Conservation (phyloP, 768 basidiomycete genomes). For the Boletus speciosus region DNA sequence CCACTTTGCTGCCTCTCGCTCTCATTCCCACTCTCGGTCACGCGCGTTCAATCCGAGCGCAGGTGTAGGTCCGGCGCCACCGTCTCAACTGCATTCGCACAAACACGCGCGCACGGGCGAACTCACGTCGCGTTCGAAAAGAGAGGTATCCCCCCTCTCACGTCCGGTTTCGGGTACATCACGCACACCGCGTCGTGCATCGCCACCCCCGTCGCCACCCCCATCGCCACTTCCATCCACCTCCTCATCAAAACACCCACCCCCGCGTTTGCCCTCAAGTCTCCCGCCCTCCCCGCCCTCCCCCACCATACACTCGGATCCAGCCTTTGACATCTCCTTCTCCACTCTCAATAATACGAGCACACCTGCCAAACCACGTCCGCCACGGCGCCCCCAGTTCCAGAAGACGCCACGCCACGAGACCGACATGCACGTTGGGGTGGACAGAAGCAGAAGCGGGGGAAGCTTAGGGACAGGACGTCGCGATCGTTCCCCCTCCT, state of each 20-base stretch:
- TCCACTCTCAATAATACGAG: constrained; percentile 25
- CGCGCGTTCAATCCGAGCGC: background rate
- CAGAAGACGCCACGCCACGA: background rate
- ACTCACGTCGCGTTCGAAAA: background rate
- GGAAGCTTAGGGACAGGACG: background rate
- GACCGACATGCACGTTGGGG: background rate
- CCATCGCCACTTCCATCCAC: background rate
- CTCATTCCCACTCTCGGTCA: background rate
- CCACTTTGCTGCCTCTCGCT: constrained; percentile 41
- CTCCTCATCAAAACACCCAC: background rate
- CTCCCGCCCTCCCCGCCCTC: constrained; percentile 8
- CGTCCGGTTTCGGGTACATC: background rate
- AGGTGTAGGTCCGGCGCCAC: background rate
- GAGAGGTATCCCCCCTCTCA: background rate
- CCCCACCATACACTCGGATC: constrained; percentile 6
- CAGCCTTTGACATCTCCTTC: constrained; percentile 24
- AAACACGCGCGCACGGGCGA: background rate
- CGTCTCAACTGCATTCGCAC: background rate
- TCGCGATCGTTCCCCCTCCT: constrained; percentile 9
- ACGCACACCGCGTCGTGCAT: background rate
- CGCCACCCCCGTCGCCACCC: background rate
- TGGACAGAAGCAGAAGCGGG: background rate
- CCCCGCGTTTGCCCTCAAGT: background rate
- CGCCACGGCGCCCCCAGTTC: background rate
- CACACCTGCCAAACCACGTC: constrained; percentile 26